phyloP scores from a whole-genome alignment of 139 green algal species.

The Penium margaritaceum region DNA sequence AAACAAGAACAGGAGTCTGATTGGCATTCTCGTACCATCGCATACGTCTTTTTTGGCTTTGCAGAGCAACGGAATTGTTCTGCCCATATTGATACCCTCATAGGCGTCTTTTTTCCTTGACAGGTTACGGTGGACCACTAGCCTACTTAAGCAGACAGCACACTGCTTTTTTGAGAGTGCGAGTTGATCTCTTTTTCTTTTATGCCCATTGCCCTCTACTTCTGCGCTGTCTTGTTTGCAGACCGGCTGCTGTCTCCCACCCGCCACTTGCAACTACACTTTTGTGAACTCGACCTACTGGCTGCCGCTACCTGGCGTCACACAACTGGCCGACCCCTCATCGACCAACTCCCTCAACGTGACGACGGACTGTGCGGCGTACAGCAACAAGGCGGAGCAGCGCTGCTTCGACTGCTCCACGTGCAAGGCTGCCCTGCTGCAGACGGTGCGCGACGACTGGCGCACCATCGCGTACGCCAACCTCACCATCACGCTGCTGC shows the following conservation, averaged over 20 bases:
- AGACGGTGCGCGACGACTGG: constrained; percentile 26
- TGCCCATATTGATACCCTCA: no score
- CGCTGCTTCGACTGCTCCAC: constrained; percentile 36
- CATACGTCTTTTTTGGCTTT: no score
- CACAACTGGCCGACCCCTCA: neutral
- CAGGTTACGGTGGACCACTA: no score
- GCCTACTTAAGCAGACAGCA: no score
- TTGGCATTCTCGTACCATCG: no score
- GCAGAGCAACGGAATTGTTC: no score
- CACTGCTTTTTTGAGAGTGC: no score
- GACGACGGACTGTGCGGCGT: constrained; percentile 35
- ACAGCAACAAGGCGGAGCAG: constrained; percentile 6
- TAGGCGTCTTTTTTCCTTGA: no score
- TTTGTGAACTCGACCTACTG: constrained; percentile 31
- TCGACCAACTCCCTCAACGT: no score
- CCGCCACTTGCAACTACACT: constrained; percentile 15
- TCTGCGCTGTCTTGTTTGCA: neutral
- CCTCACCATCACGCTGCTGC: constrained; percentile 9
- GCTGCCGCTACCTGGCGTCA: neutral
- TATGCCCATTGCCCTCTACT: no score
- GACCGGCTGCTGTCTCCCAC: constrained; percentile 33
- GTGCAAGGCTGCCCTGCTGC: constrained; percentile 32
- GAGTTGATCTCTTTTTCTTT: no score
- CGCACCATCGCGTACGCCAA: constrained; percentile 29
- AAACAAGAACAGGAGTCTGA: no score